Conservation (phyloP, 1,139 yeast genomes). For the Diutina pseudorugosa region DNA sequence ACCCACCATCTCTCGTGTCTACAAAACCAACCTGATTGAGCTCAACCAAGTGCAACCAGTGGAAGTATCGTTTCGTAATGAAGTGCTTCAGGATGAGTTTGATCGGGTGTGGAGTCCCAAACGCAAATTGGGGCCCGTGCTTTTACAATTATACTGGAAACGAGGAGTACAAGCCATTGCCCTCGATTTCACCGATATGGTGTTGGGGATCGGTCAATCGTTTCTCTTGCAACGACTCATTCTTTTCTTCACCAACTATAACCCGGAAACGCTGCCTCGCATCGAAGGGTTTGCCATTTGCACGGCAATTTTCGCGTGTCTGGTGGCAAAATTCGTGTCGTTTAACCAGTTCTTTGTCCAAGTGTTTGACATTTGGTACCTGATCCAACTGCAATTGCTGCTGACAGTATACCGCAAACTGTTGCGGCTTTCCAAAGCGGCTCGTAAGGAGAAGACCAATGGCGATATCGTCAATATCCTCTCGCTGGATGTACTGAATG, state of each 20-base stretch:
- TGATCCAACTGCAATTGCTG: slow-evolving; percentile 38
- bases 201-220: slow-evolving; percentile 42
- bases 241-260: slow-evolving; percentile 26
- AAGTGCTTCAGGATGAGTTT: background rate
- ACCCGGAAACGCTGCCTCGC: slow-evolving; percentile 20
- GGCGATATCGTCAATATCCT: slow-evolving; percentile 49
- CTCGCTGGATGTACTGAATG: slow-evolving; percentile 46
- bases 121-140: background rate
- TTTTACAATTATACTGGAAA: background rate
- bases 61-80: background rate
- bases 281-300: slow-evolving; percentile 43
- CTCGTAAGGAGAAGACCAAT: slow-evolving; percentile 31
- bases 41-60: slow-evolving; percentile 11
- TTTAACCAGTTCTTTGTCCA: slow-evolving; percentile 41
- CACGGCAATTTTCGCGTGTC: slow-evolving; percentile 34
- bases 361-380: slow-evolving; percentile 40
- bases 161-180: slow-evolving; percentile 25
- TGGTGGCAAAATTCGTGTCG: slow-evolving; percentile 32
- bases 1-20: slow-evolving; percentile 13
- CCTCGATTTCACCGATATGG: slow-evolving; percentile 32
- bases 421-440: slow-evolving; percentile 32
- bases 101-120: background rate
- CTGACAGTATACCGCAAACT: slow-evolving; percentile 40
- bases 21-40: slow-evolving; percentile 12
- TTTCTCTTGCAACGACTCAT: slow-evolving; percentile 41